Evolutionary conservation across 805 yeast genomes (phyloP).

Genomic region (Schwanniomyces vanrijiae): DNA sequence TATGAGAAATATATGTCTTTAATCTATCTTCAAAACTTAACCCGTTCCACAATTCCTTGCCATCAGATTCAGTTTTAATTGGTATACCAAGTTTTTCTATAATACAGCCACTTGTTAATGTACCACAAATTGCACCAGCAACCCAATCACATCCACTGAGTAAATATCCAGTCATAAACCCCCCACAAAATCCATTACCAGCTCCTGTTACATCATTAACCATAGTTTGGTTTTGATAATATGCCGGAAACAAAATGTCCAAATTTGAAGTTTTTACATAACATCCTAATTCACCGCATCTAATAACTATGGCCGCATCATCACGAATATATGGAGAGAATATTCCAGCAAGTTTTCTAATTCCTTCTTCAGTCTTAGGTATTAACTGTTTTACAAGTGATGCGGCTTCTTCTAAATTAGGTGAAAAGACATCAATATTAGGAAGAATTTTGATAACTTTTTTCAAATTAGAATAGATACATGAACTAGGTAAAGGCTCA

Average conservation of each 20-base stretch:
- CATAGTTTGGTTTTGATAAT: constrained; percentile 47
- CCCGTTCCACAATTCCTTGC: constrained; percentile 62
- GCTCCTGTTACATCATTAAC: constrained; percentile 48
- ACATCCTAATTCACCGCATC: constrained; percentile 81
- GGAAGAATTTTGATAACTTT: constrained; percentile 37
- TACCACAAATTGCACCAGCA: constrained; percentile 65
- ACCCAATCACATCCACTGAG: constrained; percentile 47
- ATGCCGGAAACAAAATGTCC: constrained; percentile 65
- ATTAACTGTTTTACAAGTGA: constrained; percentile 56
- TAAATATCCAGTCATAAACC: constrained; percentile 52
- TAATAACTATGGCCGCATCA: constrained; percentile 53
- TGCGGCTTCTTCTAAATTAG: constrained; percentile 85
- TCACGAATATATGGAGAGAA: constrained; percentile 42
- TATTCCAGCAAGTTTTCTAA: constrained; percentile 43
- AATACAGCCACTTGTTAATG: constrained; percentile 76
- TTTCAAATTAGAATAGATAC: constrained; percentile 47
- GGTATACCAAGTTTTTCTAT: constrained; percentile 84
- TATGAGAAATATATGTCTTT: constrained; percentile 30
- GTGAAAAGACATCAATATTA: constrained; percentile 64
- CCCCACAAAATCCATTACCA: constrained; percentile 47
- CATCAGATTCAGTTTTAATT: constrained; percentile 16
- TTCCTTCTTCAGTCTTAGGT: constrained; percentile 23
- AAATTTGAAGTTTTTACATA: constrained; percentile 35
- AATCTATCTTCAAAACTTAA: constrained; percentile 44
- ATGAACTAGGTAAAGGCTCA: constrained; percentile 86